phyloP scores from a whole-genome alignment of 805 yeast genomes.

The Saturnispora hagleri region DNA sequence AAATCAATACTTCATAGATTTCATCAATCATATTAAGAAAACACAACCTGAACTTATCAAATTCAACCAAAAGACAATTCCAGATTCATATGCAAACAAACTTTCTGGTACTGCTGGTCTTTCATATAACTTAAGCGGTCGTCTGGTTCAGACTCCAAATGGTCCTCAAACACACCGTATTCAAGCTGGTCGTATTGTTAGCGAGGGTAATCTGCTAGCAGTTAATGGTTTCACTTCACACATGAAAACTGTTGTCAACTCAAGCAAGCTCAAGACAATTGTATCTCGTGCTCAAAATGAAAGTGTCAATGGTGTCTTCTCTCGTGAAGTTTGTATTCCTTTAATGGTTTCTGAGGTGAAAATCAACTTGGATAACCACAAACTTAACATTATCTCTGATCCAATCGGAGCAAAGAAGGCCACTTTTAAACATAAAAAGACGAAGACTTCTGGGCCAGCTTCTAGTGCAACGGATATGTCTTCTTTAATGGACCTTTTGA shows the following conservation, averaged over 20 bases:
- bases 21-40: conserved; percentile 32
- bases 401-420: conserved; percentile 1
- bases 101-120: conserved; percentile 67
- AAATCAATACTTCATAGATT: conserved; percentile 17
- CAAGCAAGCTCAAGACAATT: conserved; percentile 10
- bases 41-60: conserved; percentile 12
- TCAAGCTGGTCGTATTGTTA: conserved; percentile 61
- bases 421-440: neutral
- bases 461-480: neutral
- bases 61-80: conserved; percentile 11
- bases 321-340: conserved; percentile 25
- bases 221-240: conserved; percentile 39
- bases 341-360: conserved; percentile 21
- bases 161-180: conserved; percentile 47
- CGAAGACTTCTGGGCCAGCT: neutral
- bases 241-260: conserved; percentile 16
- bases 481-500: conserved; percentile 3
- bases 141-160: conserved; percentile 59
- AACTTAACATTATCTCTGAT: conserved; percentile 2
- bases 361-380: conserved; percentile 16
- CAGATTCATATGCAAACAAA: conserved; percentile 16
- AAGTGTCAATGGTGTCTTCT: conserved; percentile 21
- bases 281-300: conserved; percentile 20
- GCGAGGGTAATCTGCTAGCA: conserved; percentile 38
- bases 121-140: conserved; percentile 59